Conservation (phyloP, 2,329 filamentous ascomycete genomes). For the Biscogniauxia marginata region DNA sequence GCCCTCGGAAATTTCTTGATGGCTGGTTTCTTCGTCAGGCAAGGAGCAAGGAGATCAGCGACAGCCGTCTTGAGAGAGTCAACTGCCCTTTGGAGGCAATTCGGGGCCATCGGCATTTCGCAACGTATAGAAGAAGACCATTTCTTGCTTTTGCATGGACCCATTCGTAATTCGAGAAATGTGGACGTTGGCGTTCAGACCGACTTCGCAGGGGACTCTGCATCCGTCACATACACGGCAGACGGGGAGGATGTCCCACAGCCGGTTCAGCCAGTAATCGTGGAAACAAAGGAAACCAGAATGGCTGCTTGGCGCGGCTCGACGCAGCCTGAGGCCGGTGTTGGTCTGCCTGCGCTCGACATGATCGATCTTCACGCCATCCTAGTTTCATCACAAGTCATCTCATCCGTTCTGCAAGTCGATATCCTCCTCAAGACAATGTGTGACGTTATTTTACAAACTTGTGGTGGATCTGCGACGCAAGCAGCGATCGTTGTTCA, state of each 20-base stretch:
- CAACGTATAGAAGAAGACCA: constrained; percentile 67
- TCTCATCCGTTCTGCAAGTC: constrained; percentile 74
- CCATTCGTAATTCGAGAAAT: constrained; percentile 56
- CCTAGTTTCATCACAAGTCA: constrained; percentile 73
- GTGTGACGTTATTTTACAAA: constrained; percentile 78
- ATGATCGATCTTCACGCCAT: constrained; percentile 82
- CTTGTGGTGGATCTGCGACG: constrained; percentile 68
- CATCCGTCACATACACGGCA: constrained; percentile 50
- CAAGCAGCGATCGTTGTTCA: constrained; percentile 73
- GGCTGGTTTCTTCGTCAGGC: constrained; percentile 67
- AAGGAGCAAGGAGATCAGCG: constrained; percentile 65
- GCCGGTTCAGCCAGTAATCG: constrained; percentile 42
- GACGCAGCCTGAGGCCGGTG: constrained; percentile 57
- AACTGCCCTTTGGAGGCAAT: constrained; percentile 64
- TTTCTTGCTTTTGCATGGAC: constrained; percentile 63
- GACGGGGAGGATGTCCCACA: constrained; percentile 43
- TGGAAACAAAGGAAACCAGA: constrained; percentile 54
- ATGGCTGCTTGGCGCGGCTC: constrained; percentile 64
- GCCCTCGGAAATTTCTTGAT: constrained; percentile 72
- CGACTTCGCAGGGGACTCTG: constrained; percentile 60
- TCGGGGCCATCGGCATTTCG: constrained; percentile 69
- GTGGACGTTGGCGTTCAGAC: constrained; percentile 68
- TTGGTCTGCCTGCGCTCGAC: constrained; percentile 70
- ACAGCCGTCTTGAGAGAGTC: constrained; percentile 67
- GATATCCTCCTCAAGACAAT: constrained; percentile 76